Conservation (phyloP, 192 early-diverging fungal species). For the Backusella australiensis region DNA sequence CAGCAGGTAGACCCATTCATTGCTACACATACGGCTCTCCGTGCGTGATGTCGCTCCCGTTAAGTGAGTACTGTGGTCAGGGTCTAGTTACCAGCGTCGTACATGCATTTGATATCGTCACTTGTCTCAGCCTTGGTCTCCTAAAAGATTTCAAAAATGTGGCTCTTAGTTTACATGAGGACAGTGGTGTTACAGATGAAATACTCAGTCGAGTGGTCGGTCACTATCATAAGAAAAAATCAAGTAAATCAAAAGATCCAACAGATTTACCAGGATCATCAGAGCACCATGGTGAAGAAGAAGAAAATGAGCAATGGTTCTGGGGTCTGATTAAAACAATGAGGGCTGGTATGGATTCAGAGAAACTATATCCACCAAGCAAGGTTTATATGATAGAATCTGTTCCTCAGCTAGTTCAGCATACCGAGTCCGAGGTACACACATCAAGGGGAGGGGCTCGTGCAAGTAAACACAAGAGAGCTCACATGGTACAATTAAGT, state of each 20-base stretch:
- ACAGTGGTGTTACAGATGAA: slow-evolving; percentile 59
- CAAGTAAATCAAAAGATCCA: slow-evolving; percentile 2
- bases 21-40: slow-evolving; percentile 88
- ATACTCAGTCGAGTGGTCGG: slow-evolving; percentile 61
- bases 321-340: slow-evolving; percentile 82
- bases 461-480: slow-evolving; percentile 39
- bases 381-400: slow-evolving; percentile 64
- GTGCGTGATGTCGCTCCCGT: slow-evolving; percentile 63
- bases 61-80: slow-evolving; percentile 64
- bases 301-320: slow-evolving; percentile 75
- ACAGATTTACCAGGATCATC: slow-evolving; percentile 12
- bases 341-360: slow-evolving; percentile 78
- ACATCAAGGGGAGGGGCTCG: slow-evolving; percentile 20
- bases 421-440: slow-evolving; percentile 26
- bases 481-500: slow-evolving; percentile 53
- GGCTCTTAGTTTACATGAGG: slow-evolving; percentile 61
- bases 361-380: slow-evolving; percentile 82
- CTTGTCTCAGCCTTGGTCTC: slow-evolving; percentile 69
- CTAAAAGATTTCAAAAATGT: slow-evolving; percentile 76
- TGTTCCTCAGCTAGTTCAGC: slow-evolving; percentile 43
- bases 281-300: not conserved
- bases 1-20: slow-evolving; percentile 71
- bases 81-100: slow-evolving; percentile 78
- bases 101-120: slow-evolving; percentile 76
- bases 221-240: slow-evolving; percentile 30